Evolutionary conservation across 192 early-diverging fungal species (phyloP).

Genomic region (Gaertneriomyces semiglobifer): DNA sequence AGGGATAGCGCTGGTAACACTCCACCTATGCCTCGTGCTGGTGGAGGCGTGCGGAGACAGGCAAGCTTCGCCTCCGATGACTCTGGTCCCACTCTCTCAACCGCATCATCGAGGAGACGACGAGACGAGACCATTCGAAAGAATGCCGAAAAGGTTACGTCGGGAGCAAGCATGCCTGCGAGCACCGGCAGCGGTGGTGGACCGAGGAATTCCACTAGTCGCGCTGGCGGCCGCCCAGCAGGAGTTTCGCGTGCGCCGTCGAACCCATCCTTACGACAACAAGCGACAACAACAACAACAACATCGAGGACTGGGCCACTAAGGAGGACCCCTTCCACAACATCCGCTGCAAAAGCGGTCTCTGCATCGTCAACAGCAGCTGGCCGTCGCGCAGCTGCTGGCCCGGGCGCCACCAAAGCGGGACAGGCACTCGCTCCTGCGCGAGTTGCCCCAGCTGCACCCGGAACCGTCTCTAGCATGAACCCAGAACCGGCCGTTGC

Average conservation of each 20-base stretch:
- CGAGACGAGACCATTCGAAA: conserved; percentile 51
- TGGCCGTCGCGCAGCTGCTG: not conserved
- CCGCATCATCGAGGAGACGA: conserved; percentile 4
- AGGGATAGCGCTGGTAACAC: too few relatives aligned
- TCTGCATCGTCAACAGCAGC: not conserved
- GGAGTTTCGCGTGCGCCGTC: too few relatives aligned
- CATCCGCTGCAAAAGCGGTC: not conserved
- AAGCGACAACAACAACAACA: not conserved
- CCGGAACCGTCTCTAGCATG: conserved; percentile 78
- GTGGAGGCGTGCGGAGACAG: not conserved
- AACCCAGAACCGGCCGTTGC: conserved; percentile 78
- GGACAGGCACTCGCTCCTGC: not conserved
- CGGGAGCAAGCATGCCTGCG: not conserved
- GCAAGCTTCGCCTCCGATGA: not conserved
- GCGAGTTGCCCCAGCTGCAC: not conserved
- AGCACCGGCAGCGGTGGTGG: not conserved
- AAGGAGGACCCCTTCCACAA: not conserved
- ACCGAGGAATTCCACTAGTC: not conserved
- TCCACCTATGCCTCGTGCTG: too few relatives aligned
- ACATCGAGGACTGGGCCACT: not conserved
- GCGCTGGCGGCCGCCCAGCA: too few relatives aligned
- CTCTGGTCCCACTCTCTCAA: conserved; percentile 7
- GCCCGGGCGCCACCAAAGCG: not conserved
- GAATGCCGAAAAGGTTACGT: conserved; percentile 47
- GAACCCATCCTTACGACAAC: too few relatives aligned